Evolutionary conservation across 2,329 filamentous ascomycete genomes (phyloP).

Genomic region (Exophiala phaeomuriformis): DNA sequence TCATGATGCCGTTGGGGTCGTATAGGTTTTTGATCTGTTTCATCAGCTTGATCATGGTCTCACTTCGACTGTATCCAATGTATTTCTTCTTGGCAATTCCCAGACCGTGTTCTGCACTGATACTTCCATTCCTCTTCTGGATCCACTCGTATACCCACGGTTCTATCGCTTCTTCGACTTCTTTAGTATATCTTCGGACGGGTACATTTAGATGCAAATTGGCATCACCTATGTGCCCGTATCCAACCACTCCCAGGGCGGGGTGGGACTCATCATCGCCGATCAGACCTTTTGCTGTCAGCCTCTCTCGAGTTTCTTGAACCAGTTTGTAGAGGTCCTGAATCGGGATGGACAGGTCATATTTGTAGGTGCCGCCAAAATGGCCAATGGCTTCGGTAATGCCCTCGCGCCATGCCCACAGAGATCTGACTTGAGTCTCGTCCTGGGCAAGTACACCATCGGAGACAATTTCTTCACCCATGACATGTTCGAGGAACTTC

Average conservation of each 20-base stretch:
- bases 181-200: conserved; percentile 73
- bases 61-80: conserved; percentile 84
- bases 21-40: conserved; percentile 89
- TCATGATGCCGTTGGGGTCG: conserved; percentile 97
- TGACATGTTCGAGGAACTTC: conserved; percentile 81
- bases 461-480: conserved; percentile 75
- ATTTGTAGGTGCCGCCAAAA: conserved; percentile 95
- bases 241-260: conserved; percentile 85
- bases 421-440: conserved; percentile 73
- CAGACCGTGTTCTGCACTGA: conserved; percentile 92
- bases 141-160: conserved; percentile 99
- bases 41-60: conserved; percentile 85
- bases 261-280: conserved; percentile 68
- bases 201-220: conserved; percentile 92
- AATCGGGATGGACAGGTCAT: conserved; percentile 91
- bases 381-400: conserved; percentile 84
- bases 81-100: conserved; percentile 94
- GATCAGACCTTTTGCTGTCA: conserved; percentile 67
- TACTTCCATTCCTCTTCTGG: conserved; percentile 75
- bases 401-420: conserved; percentile 92
- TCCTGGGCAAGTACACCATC: conserved; percentile 92
- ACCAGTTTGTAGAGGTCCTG: conserved; percentile 81
- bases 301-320: conserved; percentile 68
- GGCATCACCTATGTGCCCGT: conserved; percentile 95
- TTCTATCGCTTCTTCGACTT: conserved; percentile 79